Evolutionary conservation across 106 monocot species (phyloP), one percentile per base, ranked within the genome.

Genomic region (Acorus gramineus): DNA sequence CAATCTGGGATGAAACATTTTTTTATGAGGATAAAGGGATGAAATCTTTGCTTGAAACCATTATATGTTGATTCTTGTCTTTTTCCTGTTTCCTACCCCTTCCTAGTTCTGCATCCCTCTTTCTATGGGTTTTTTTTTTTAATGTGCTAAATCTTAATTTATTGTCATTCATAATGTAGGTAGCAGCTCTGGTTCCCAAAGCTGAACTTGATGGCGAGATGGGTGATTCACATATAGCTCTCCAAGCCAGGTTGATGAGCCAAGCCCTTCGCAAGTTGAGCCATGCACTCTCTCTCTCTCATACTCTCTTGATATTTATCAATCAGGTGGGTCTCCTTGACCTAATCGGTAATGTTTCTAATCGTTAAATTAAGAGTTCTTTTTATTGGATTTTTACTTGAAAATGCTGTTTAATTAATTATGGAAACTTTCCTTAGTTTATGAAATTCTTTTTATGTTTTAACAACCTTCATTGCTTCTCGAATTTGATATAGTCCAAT

Each of bases 181-280:
- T 98, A 46, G 91, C 98, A 8, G 98, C 98, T 66, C 81, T 98
- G 55, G 98, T 98, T 44, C 98, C 92, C 50, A 98, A 98, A 78
- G 83, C 73, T 61, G 98, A 98, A 73, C 83, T 98, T 65, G 98
- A 98, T 81, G 98, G 98, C 60, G 98, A 98, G 66, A 98, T 98
- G 88, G 98, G 98, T 66, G 98, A 98, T 77, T 83, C 98, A 13
- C 98, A 98, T 56, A 76, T 98, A 69, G 98, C 98, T 42, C 91
- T 98, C 67, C 98, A 92, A 79, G 98, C 92, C 53, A 88, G 98
- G 65, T 55, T 98, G 64, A 98, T 98, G 98, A 98, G 92, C 61
- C 96, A 98, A 79, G 98, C 92, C 69, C 98, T 98, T 80, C 85
- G 92, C 66, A 98, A 98, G 66, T 72, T 98, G 77, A 85, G 98